These are phyloP conservation scores for Sclerotinia sclerotiorum DNA, from an alignment of 2,329 filamentous ascomycete species.

Conservation along the genomic window DNA sequence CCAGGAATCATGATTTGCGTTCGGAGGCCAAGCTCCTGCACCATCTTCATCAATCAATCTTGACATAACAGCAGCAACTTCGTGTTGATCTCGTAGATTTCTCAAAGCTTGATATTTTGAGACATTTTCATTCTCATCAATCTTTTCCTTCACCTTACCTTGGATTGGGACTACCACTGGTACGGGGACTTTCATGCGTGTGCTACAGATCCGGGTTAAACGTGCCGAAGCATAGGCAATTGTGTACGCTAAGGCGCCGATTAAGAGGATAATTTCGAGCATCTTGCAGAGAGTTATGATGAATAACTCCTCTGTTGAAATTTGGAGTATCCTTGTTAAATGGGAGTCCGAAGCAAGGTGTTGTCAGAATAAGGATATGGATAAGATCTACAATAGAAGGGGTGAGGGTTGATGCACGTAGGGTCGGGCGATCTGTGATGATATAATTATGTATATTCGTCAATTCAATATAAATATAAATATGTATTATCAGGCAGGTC, in stretches of 20 bases:
- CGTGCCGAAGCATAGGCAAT: constrained; percentile 2
- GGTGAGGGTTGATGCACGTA: not conserved
- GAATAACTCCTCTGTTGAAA: constrained; percentile 9
- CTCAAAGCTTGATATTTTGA: constrained; percentile 16
- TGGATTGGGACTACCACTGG: not conserved
- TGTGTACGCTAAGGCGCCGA: constrained; percentile 7
- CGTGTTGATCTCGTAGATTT: constrained; percentile 10
- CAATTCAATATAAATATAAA: too few species aligned
- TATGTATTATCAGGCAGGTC: too few species aligned
- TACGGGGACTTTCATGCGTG: not conserved
- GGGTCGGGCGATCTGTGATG: too few species aligned
- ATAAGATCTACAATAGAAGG: not conserved
- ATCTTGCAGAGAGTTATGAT: not conserved
- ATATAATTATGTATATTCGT: too few species aligned
- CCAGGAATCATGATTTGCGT: constrained; percentile 15
- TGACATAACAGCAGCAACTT: constrained; percentile 5
- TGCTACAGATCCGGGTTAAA: not conserved
- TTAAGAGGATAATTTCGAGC: constrained; percentile 3
- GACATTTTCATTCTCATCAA: constrained; percentile 5
- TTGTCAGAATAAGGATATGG: not conserved
- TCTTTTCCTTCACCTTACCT: not conserved
- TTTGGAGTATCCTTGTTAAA: constrained; percentile 7
- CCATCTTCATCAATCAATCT: constrained; percentile 16
- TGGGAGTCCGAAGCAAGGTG: not conserved
- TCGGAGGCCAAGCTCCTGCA: constrained; percentile 21